These are phyloP conservation scores for Wickerhamiella azymoides DNA, from an alignment of 805 yeast genomes.

Conservation along the genomic window DNA sequence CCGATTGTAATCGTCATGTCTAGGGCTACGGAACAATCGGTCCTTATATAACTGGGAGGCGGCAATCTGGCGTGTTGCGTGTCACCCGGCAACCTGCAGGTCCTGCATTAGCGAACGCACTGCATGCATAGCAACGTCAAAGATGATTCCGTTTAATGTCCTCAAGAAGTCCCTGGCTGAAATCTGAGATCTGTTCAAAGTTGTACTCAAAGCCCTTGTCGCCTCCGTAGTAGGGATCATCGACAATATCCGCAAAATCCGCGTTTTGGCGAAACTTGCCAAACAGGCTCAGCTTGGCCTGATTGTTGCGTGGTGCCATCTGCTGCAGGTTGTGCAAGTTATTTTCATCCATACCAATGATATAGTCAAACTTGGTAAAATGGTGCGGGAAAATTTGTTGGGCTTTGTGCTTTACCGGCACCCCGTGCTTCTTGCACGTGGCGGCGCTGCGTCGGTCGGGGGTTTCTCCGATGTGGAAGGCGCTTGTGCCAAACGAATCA, in stretches of 20 bases:
- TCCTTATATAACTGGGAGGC: too few relatives aligned
- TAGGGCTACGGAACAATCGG: too few relatives aligned
- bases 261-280: slow-evolving; percentile 64
- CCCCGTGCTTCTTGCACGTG: slow-evolving; percentile 56
- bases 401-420: slow-evolving; percentile 61
- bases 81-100: not conserved
- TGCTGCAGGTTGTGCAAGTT: slow-evolving; percentile 24
- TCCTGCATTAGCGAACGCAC: not conserved
- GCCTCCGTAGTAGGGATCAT: slow-evolving; percentile 92
- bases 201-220: slow-evolving; percentile 66
- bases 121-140: not conserved
- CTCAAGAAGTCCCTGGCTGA: slow-evolving; percentile 55
- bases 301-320: slow-evolving; percentile 38
- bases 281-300: slow-evolving; percentile 45
- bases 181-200: slow-evolving; percentile 60
- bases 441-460: slow-evolving; percentile 67
- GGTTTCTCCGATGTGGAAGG: slow-evolving; percentile 66
- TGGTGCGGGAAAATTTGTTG: slow-evolving; percentile 70
- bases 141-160: slow-evolving; percentile 10
- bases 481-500: slow-evolving; percentile 84
- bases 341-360: slow-evolving; percentile 42
- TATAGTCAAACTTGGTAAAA: slow-evolving; percentile 38
- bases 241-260: slow-evolving; percentile 43
- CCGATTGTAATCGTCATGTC: slow-evolving; percentile 15
- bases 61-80: too few relatives aligned